These are phyloP conservation scores for Saccharomycopsis hybrid DNA, from an alignment of 1,139 yeast species.

Conservation along the genomic window DNA sequence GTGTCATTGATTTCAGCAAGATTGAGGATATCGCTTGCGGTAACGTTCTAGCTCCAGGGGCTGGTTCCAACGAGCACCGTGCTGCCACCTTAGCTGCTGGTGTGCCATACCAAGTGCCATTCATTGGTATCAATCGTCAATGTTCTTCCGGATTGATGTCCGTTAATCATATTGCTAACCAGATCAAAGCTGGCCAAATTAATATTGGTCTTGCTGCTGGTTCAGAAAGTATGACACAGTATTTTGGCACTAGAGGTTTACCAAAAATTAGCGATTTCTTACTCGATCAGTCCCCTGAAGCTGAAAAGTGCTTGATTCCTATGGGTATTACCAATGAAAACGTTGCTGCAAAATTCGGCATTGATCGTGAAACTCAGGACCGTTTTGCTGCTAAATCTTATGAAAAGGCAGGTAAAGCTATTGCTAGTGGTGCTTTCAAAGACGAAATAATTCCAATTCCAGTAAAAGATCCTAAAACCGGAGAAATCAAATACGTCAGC, in stretches of 20 bases:
- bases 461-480: slow-evolving; percentile 39
- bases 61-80: slow-evolving; percentile 88
- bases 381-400: slow-evolving; percentile 84
- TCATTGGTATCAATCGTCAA: slow-evolving; percentile 82
- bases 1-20: slow-evolving; percentile 55
- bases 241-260: slow-evolving; percentile 71
- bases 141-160: slow-evolving; percentile 94
- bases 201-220: slow-evolving; percentile 89
- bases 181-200: slow-evolving; percentile 81
- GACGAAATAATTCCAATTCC: slow-evolving; percentile 76
- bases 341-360: slow-evolving; percentile 53
- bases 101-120: slow-evolving; percentile 62
- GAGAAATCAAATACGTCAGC: slow-evolving; percentile 41
- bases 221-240: slow-evolving; percentile 84
- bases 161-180: slow-evolving; percentile 81
- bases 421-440: slow-evolving; percentile 62
- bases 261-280: slow-evolving; percentile 54
- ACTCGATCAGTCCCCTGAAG: slow-evolving; percentile 38
- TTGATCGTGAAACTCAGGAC: slow-evolving; percentile 74
- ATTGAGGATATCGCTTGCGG: slow-evolving; percentile 85
- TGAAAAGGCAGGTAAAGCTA: slow-evolving; percentile 74
- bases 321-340: slow-evolving; percentile 92
- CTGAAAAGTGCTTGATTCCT: slow-evolving; percentile 66
- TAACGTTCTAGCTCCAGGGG: slow-evolving; percentile 82
- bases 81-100: slow-evolving; percentile 79